Conservation (phyloP, 140 eudicot species). For the Anethum foeniculum region DNA sequence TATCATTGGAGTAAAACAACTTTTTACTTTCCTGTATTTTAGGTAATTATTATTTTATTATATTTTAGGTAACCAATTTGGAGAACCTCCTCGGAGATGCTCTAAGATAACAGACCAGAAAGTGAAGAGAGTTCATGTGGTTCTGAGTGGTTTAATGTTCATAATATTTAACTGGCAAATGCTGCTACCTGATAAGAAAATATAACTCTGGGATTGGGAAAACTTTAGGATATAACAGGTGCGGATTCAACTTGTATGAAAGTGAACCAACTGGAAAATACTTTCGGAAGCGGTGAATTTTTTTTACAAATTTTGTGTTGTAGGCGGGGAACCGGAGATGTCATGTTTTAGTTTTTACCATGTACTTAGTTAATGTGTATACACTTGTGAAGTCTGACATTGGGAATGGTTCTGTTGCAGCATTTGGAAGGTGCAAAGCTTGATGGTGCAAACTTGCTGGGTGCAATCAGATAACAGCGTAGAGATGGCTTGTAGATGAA, state of each 20-base stretch:
- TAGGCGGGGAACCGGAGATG: not conserved
- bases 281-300: fast-evolving
- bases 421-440: slow-evolving; percentile 77
- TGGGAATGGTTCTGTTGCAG: slow-evolving; percentile 23
- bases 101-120: too few relatives aligned
- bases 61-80: too few relatives aligned
- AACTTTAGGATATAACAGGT: not conserved
- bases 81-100: too few relatives aligned
- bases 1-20: too few relatives aligned
- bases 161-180: not conserved
- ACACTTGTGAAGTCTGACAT: not conserved
- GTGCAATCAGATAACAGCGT: slow-evolving; percentile 61
- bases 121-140: not conserved
- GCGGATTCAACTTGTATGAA: not conserved
- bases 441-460: slow-evolving; percentile 77
- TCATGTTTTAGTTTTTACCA: not conserved
- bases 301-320: not conserved
- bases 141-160: not conserved
- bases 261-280: not conserved
- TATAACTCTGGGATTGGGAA: not conserved
- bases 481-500: not conserved
- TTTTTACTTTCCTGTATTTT: too few relatives aligned
- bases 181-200: too few relatives aligned
- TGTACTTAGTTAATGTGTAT: not conserved
- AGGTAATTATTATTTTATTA: too few relatives aligned